Percentiles rank a stretch among this genome's conserved stretches.
phyloP scores from a whole-genome alignment of 306 rosid genomes.

The Pterocarpus santalinus region DNA sequence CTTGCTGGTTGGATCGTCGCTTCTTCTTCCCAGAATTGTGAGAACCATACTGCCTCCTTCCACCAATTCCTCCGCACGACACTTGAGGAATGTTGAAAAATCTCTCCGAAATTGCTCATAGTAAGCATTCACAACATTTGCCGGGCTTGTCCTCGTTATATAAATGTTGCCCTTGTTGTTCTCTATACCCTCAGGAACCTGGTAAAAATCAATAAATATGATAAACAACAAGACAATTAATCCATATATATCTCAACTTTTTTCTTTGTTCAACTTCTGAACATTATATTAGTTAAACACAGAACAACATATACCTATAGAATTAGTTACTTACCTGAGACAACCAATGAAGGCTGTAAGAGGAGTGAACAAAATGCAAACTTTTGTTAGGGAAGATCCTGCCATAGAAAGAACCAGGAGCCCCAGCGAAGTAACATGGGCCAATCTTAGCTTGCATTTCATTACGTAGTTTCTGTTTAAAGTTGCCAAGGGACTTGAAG shows the following conservation, averaged over 20 bases:
- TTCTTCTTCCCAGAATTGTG: conserved; percentile 50
- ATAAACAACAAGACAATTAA: background rate
- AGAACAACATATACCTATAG: no score
- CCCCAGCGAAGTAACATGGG: conserved; percentile 55
- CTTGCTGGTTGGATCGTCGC: conserved; percentile 48
- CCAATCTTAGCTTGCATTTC: conserved; percentile 42
- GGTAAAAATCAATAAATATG: background rate
- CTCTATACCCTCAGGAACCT: conserved; percentile 55
- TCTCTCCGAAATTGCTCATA: conserved; percentile 49
- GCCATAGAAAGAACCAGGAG: conserved; percentile 70
- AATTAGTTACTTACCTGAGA: conserved; percentile 50
- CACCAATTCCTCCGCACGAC: conserved; percentile 53
- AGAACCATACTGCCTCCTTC: conserved; percentile 55
- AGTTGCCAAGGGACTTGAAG: conserved; percentile 55
- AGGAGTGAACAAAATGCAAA: conserved; percentile 65
- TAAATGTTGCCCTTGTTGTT: conserved; percentile 55
- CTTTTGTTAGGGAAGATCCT: conserved; percentile 55
- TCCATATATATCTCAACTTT: background rate
- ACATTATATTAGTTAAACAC: no score
- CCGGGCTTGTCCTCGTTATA: conserved; percentile 45
- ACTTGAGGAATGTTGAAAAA: conserved; percentile 44
- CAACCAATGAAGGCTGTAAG: conserved; percentile 63
- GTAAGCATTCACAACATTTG: conserved; percentile 47
- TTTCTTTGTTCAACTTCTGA: no score
- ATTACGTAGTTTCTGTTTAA: conserved; percentile 36